A percentile compares a stretch with the other conserved stretches of the same genome.
phyloP scores from a whole-genome alignment of 371 early-diverging fungal genomes.

The Mucor racemosus region DNA sequence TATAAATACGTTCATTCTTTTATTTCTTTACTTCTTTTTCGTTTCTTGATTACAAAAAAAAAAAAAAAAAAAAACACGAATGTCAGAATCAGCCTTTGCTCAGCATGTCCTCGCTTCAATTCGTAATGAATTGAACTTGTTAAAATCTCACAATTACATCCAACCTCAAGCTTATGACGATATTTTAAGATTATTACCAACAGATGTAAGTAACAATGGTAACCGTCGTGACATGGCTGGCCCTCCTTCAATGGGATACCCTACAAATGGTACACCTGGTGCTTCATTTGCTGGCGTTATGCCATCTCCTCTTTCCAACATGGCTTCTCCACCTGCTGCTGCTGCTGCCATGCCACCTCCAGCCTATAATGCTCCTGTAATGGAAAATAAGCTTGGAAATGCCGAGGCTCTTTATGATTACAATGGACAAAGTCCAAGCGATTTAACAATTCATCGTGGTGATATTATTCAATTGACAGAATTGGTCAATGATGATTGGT shows the following conservation, averaged over 20 bases:
- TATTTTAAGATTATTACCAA: slow-evolving; percentile 42
- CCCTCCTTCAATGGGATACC: not conserved
- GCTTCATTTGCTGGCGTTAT: slow-evolving; percentile 13
- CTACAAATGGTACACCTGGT: not conserved
- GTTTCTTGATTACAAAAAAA: not conserved
- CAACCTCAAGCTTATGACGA: slow-evolving; percentile 41
- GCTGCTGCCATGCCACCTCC: slow-evolving; percentile 12
- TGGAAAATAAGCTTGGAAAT: slow-evolving; percentile 18
- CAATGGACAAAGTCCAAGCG: slow-evolving; percentile 44
- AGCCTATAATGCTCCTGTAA: slow-evolving; percentile 13
- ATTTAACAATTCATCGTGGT: slow-evolving; percentile 36
- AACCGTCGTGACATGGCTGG: slow-evolving; percentile 11
- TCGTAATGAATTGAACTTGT: slow-evolving; percentile 45
- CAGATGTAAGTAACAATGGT: slow-evolving; percentile 9
- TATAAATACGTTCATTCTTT: not conserved
- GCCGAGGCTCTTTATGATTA: slow-evolving; percentile 55
- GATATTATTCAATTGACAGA: slow-evolving; percentile 35
- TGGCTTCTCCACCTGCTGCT: slow-evolving; percentile 12
- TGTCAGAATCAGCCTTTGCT: slow-evolving; percentile 32
- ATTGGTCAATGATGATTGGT: slow-evolving; percentile 56
- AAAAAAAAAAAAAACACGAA: not conserved
- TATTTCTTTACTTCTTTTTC: slow-evolving; percentile 8
- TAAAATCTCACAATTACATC: slow-evolving; percentile 44
- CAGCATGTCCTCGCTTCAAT: slow-evolving; percentile 46
- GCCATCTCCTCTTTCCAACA: slow-evolving; percentile 10